These are phyloP conservation scores for Suillus subaureus DNA, from an alignment of 768 basidiomycete genomes.

Conservation along the genomic window DNA sequence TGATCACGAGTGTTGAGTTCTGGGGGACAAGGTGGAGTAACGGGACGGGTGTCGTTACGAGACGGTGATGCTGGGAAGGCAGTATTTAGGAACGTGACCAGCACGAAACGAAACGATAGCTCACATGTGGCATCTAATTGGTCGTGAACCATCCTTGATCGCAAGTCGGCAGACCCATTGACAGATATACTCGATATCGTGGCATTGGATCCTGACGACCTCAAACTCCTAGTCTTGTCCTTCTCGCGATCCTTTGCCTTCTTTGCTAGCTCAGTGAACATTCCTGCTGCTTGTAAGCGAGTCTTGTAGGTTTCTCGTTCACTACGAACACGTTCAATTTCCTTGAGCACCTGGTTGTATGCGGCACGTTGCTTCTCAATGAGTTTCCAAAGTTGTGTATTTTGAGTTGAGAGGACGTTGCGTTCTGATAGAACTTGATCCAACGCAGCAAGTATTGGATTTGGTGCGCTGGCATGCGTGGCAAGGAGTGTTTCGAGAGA, in stretches of 20 bases:
- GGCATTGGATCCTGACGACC: conserved; percentile 27
- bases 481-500: conserved; percentile 58
- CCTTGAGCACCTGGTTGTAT: conserved; percentile 80
- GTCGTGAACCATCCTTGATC: conserved; percentile 22
- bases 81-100: background rate
- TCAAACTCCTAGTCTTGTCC: conserved; percentile 13
- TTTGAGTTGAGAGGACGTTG: conserved; percentile 79
- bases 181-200: conserved; percentile 21
- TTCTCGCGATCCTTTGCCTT: conserved; percentile 29
- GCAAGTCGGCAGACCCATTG: conserved; percentile 28
- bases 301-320: conserved; percentile 70
- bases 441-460: conserved; percentile 62
- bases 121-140: conserved; percentile 39
- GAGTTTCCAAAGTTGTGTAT: conserved; percentile 91
- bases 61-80: conserved; percentile 9
- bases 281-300: conserved; percentile 33
- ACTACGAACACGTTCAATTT: conserved; percentile 78
- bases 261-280: conserved; percentile 42
- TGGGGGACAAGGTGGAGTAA: conserved; percentile 21
- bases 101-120: background rate
- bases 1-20: conserved; percentile 15
- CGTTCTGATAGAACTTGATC: conserved; percentile 80
- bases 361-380: conserved; percentile 88
- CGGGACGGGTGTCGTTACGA: conserved; percentile 25
- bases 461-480: conserved; percentile 51